These are phyloP conservation scores for Penicillium herquei DNA, from an alignment of 495 filamentous ascomycete genomes.

Conservation along the genomic window DNA sequence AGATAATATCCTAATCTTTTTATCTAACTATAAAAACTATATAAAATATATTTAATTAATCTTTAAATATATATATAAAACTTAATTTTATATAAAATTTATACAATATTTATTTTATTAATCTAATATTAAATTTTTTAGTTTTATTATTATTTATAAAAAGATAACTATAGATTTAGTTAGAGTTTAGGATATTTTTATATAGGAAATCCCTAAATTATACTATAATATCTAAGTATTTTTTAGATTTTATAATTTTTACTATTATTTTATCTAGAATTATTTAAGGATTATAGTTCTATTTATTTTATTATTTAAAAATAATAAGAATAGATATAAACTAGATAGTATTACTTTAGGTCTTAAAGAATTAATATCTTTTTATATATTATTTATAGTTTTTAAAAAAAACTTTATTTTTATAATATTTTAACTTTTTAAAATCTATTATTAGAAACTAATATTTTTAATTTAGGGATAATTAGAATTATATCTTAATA, in stretches of 20 bases:
- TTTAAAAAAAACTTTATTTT: no score
- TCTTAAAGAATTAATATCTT: no score
- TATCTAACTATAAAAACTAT: no score
- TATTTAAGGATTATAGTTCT: neutral
- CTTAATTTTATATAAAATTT: no score
- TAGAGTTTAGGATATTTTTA: neutral
- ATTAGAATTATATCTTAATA: neutral
- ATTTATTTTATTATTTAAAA: neutral
- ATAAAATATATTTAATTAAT: neutral
- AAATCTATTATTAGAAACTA: no score
- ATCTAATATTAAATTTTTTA: neutral
- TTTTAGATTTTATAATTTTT: constrained; percentile 1
- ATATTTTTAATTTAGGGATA: no score
- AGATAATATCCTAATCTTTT: no score
- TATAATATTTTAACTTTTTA: no score
- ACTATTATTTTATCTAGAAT: neutral
- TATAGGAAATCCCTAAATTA: neutral
- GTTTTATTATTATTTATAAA: no score
- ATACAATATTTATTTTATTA: neutral
- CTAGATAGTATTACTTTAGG: no score
- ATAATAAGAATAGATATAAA: neutral
- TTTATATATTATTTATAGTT: no score
- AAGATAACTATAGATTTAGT: neutral
- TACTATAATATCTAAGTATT: neutral
- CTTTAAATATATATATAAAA: no score